Evolutionary conservation across 345 rosid genomes (phyloP), one percentile per base, ranked within the genome.

Genomic region (Brassica cretica): DNA sequence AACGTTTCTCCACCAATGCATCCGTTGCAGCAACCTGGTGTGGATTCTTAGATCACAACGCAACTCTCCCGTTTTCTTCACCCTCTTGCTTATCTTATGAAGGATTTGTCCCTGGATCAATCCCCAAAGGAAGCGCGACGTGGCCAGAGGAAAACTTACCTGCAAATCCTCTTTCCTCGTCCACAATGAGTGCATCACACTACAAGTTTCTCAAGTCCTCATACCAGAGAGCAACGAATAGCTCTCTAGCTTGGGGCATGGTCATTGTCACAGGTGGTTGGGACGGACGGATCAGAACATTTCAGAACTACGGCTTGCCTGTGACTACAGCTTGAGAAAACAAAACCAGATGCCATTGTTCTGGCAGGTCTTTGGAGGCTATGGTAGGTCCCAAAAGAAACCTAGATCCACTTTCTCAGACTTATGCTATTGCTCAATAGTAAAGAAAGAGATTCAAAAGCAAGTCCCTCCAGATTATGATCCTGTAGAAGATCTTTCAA

Each of bases 221-320:
- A n/a, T 84, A 88, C 82, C 94, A 88, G 86, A 91, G 85, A 81
- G 77, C 91, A 12, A 64, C 86, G 18, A 51, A n/a, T 27, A 81
- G 79, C 83, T 91, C 91, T 80, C 94, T 91, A 9, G 83, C 90
- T 1, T 95, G 99, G 98, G 98, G 94, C 71, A 85, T 95, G 66
- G 99, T 95, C 66, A 88, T 95, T 12, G 91, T 93, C 82, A 90
- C 97, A 2, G 98, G 96, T 0, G 96, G 99, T 14, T 88, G 87
- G 89, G 99, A 95, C 71, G 99, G 99, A 69, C 85, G 92, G 59
- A 95, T 95, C 66, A 84, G 93, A 78, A 88, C 98, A 2, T 95
- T 91, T 84, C 93, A 86, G 81, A 95, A 91, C 86, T 91, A 93
- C 35, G 99, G 99, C 24, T 81, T 93, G 70, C 99, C 98, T 0